Conservation (phyloP, 2,329 filamentous ascomycete genomes). For the Colletotrichum plurivorum region DNA sequence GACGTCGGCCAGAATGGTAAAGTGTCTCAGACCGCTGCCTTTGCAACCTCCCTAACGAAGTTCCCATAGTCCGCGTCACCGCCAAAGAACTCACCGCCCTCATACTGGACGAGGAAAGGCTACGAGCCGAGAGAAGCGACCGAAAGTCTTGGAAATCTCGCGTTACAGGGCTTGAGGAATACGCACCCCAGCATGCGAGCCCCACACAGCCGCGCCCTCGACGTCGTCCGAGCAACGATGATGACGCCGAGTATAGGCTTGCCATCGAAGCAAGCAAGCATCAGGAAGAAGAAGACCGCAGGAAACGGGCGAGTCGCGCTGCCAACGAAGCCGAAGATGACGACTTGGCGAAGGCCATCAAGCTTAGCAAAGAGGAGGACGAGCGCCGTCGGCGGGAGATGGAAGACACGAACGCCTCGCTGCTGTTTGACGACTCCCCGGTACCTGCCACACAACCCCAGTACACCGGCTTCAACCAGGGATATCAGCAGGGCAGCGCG, state of each 20-base stretch:
- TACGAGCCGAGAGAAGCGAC: constrained; percentile 91
- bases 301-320: constrained; percentile 76
- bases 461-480: constrained; percentile 93
- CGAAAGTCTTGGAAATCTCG: constrained; percentile 97
- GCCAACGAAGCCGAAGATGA: constrained; percentile 77
- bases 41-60: constrained; percentile 45
- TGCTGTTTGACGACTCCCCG: constrained; percentile 89
- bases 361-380: constrained; percentile 94
- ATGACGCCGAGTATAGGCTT: constrained; percentile 90
- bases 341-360: constrained; percentile 94
- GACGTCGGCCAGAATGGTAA: constrained; percentile 97
- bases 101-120: constrained; percentile 92
- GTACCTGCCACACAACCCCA: constrained; percentile 71
- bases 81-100: constrained; percentile 96
- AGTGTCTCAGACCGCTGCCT: constrained; percentile 13
- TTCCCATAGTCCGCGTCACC: constrained; percentile 83
- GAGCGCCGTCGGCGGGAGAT: constrained; percentile 88
- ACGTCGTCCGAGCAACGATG: constrained; percentile 71
- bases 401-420: constrained; percentile 86
- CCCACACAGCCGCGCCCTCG: constrained; percentile 55
- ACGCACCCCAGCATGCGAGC: constrained; percentile 62
- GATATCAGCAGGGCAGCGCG: constrained; percentile 95
- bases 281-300: constrained; percentile 91
- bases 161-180: constrained; percentile 93
- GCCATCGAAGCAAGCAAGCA: constrained; percentile 96